A percentile compares a stretch with the other conserved stretches of the same genome.
These are phyloP conservation scores for Leptographium galeiforme DNA, from an alignment of 2,329 filamentous ascomycete species.

Conservation along the genomic window DNA sequence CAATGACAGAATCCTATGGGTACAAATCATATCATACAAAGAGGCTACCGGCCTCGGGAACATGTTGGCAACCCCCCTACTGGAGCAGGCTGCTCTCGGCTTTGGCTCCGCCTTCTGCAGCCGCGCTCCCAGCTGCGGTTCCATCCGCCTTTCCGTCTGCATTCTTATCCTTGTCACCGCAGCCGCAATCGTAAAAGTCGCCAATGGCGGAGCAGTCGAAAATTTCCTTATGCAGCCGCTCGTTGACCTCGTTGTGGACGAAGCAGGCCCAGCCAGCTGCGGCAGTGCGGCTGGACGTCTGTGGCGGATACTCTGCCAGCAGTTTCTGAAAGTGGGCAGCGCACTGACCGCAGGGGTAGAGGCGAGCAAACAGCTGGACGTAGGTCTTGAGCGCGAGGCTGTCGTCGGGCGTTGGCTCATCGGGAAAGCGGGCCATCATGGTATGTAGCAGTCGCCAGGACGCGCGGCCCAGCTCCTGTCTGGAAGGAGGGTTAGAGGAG, in stretches of 20 bases:
- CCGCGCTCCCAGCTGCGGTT: constrained; percentile 4
- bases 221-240: constrained; percentile 43
- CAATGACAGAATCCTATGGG: no score
- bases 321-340: constrained; percentile 53
- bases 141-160: constrained; percentile 22
- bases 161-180: constrained; percentile 48
- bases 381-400: constrained; percentile 49
- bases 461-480: constrained; percentile 46
- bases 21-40: no score
- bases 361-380: constrained; percentile 51
- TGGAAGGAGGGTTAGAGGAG: not conserved
- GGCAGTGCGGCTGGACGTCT: constrained; percentile 48
- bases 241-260: constrained; percentile 55
- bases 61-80: no score
- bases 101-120: not conserved
- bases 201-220: constrained; percentile 57
- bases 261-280: constrained; percentile 57
- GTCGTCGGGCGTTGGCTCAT: constrained; percentile 49
- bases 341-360: constrained; percentile 60
- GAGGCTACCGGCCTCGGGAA: no score
- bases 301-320: constrained; percentile 48
- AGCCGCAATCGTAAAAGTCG: constrained; percentile 60
- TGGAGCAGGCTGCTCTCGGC: no score
- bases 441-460: constrained; percentile 61
- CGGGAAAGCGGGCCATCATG: constrained; percentile 57